These are phyloP conservation scores for Eimeria acervulina DNA, from an alignment of 169 alveolate species.

Conservation along the genomic window DNA sequence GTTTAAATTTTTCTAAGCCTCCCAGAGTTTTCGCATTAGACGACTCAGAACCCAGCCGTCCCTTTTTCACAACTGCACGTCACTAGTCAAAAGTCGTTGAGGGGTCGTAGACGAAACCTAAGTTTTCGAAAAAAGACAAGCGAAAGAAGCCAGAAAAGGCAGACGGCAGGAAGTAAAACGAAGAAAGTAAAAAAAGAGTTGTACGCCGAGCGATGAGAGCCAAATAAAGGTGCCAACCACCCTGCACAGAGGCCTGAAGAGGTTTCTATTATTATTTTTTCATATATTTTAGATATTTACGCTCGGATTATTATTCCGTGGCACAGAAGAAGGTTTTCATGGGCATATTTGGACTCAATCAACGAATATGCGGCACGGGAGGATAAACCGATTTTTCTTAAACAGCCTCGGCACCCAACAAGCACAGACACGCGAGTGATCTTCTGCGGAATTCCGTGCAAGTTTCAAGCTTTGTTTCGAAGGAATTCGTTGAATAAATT, in stretches of 20 bases:
- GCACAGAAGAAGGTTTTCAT: background rate
- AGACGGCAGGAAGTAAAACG: background rate
- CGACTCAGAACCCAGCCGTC: too few relatives aligned
- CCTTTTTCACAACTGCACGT: too few relatives aligned
- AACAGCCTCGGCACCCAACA: background rate
- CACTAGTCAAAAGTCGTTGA: too few relatives aligned
- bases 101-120: background rate
- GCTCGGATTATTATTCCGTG: too few relatives aligned
- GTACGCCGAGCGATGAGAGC: background rate
- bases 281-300: too few relatives aligned
- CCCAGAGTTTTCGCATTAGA: too few relatives aligned
- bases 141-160: background rate
- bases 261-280: too few relatives aligned
- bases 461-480: background rate
- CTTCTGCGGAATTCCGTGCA: background rate
- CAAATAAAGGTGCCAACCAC: too few relatives aligned
- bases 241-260: too few relatives aligned
- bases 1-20: too few relatives aligned
- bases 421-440: background rate
- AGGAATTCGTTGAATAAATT: background rate
- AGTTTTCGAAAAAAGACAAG: background rate
- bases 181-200: background rate
- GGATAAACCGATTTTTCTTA: background rate
- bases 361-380: background rate
- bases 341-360: background rate